These are phyloP conservation scores for Penicillium roqueforti DNA, from an alignment of 495 filamentous ascomycete genomes.

Conservation along the genomic window DNA sequence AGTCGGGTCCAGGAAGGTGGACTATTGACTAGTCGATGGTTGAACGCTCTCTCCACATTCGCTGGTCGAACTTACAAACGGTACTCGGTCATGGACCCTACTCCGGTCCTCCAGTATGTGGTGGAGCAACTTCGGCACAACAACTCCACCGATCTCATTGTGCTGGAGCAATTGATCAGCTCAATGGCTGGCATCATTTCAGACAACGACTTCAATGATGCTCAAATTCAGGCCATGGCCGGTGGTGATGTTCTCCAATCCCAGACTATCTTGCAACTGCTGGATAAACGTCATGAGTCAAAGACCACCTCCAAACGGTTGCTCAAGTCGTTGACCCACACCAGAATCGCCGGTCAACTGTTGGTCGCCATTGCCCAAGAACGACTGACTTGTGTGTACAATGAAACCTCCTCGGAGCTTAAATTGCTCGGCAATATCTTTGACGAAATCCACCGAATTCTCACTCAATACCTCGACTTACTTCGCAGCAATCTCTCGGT, in stretches of 20 bases:
- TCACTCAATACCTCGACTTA: conserved; percentile 85
- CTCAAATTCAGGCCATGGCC: conserved; percentile 78
- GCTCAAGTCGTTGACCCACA: conserved; percentile 70
- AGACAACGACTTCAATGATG: conserved; percentile 78
- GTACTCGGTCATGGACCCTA: conserved; percentile 73
- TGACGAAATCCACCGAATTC: conserved; percentile 80
- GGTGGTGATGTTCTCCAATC: conserved; percentile 75
- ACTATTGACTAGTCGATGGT: conserved; percentile 83
- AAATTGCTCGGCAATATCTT: conserved; percentile 82
- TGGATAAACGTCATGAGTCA: conserved; percentile 72
- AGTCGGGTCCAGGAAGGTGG: conserved; percentile 79
- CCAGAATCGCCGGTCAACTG: conserved; percentile 67
- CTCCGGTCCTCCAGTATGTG: conserved; percentile 85
- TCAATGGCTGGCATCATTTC: conserved; percentile 92
- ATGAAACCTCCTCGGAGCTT: conserved; percentile 60
- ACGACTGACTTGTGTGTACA: conserved; percentile 72
- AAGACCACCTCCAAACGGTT: conserved; percentile 67
- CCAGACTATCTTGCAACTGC: conserved; percentile 69
- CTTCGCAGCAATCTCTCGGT: conserved; percentile 72
- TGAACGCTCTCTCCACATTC: conserved; percentile 79
- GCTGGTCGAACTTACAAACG: conserved; percentile 82
- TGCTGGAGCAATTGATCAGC: conserved; percentile 80
- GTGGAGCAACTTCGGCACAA: conserved; percentile 73
- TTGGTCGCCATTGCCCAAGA: conserved; percentile 89
- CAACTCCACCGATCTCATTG: conserved; percentile 79